Evolutionary conservation across 805 yeast species (phyloP).

Genomic region (Saturnispora hagleri): DNA sequence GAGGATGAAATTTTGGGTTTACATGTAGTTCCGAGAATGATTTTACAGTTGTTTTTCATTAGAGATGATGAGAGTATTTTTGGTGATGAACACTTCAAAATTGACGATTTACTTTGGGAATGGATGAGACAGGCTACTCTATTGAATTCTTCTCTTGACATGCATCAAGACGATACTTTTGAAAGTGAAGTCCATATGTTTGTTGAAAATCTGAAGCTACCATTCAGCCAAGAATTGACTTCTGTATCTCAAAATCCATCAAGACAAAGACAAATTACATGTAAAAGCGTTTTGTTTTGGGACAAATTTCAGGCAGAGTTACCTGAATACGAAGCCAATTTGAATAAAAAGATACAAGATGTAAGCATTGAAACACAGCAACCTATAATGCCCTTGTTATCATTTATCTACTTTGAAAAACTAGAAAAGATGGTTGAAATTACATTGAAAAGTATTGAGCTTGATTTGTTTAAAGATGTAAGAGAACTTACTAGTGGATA

Average conservation of each 20-base stretch:
- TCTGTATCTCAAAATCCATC: slow-evolving; percentile 59
- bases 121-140: slow-evolving; percentile 16
- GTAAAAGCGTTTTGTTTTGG: slow-evolving; percentile 49
- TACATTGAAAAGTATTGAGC: slow-evolving; percentile 64
- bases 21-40: slow-evolving; percentile 50
- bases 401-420: slow-evolving; percentile 62
- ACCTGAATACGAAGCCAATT: slow-evolving; percentile 47
- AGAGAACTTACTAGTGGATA: slow-evolving; percentile 42
- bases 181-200: slow-evolving; percentile 21
- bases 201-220: slow-evolving; percentile 39
- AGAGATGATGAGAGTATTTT: slow-evolving; percentile 53
- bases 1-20: slow-evolving; percentile 26
- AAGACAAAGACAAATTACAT: slow-evolving; percentile 69
- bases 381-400: slow-evolving; percentile 56
- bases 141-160: slow-evolving; percentile 15
- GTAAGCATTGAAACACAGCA: slow-evolving; percentile 27
- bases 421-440: slow-evolving; percentile 63
- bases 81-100: slow-evolving; percentile 34
- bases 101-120: slow-evolving; percentile 30
- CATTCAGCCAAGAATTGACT: slow-evolving; percentile 36
- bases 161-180: neutral
- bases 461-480: slow-evolving; percentile 53
- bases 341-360: slow-evolving; percentile 12
- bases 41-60: slow-evolving; percentile 51
- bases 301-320: slow-evolving; percentile 74